Evolutionary conservation across 768 basidiomycete genomes (phyloP), one percentile per base, ranked within the genome.

Genomic region (Pleurotus djamor): DNA sequence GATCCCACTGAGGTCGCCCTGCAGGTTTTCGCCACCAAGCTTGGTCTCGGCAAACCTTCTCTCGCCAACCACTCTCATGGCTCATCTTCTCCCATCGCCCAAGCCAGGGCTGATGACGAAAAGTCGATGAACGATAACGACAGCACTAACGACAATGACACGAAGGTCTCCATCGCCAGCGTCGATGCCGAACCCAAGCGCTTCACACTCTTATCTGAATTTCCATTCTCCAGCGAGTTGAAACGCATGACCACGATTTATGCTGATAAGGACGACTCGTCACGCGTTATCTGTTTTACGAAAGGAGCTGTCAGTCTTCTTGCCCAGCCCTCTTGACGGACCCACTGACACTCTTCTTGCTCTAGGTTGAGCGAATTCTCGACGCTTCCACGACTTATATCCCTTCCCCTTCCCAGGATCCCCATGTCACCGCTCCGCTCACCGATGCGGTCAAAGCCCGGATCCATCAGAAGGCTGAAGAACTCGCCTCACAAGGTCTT

Each of bases 1-100:
- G 83, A 83, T 61, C 81, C 83, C 2, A 83, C 83, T 1, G 82
- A 84, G 63, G 76, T 83, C n/a, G 82, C 82, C 3, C 74, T 84
- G 4, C 82, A 83, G 63, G 81, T 83, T 17, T 81, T 83, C 58
- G 81, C 82, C 1, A 75, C 76, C 52, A 81, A 79, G 59, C 72
- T 83, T 48, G 75, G 76, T 1, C 73, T 77, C 47, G 81, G 82
- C 6, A 69, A 72, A 16, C 61, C 71, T 14, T 64, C 59, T 14
- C 62, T 77, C 7, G 68, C 71, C 5, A 33, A 57, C 9, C 70
- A 74, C 57, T 59, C 63, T 9, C 58, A 64, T 14, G 66, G 69
- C 4, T 35, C 49, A 28, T 63, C 66, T 48, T 63, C 64, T 35
- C 45, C 51, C 9, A 58, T 33, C 32, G 64, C 65, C 17, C 68